phyloP scores from a whole-genome alignment of 352 stramenopile species.

The Phytophthora ramorum region DNA sequence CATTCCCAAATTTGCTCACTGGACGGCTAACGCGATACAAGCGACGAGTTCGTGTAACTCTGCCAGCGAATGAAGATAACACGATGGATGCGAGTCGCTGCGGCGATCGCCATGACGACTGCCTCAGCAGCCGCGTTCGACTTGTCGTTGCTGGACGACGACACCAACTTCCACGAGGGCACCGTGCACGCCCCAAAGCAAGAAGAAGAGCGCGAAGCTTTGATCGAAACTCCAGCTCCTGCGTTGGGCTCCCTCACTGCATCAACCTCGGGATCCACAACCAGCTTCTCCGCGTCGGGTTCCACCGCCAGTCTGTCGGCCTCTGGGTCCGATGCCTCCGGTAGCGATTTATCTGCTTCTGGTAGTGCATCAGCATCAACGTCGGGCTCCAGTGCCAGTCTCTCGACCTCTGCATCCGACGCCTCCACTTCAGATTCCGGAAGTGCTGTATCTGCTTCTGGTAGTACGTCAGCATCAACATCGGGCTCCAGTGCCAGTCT shows the following conservation, averaged over 20 bases:
- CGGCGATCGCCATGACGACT: slow-evolving; percentile 17
- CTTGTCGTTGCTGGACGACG: slow-evolving; percentile 27
- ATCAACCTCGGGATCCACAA: neutral
- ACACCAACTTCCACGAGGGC: slow-evolving; percentile 12
- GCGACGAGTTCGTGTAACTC: neutral
- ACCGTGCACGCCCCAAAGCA: slow-evolving; percentile 15
- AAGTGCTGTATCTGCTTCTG: neutral
- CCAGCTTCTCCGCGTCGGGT: neutral
- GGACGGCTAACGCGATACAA: slow-evolving; percentile 1
- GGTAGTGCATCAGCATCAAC: neutral
- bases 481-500: neutral
- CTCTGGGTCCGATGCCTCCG: slow-evolving; percentile 4
- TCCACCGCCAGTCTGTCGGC: neutral
- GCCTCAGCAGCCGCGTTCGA: slow-evolving; percentile 16
- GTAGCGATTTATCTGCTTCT: neutral
- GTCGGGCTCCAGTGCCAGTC: neutral
- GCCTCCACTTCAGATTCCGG: neutral
- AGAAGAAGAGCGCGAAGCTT: slow-evolving; percentile 22
- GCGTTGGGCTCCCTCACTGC: neutral
- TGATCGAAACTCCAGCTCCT: slow-evolving; percentile 3
- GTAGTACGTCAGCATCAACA: neutral
- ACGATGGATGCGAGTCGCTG: slow-evolving; percentile 17
- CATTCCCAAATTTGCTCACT: slow-evolving; percentile 21
- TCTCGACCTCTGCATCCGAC: slow-evolving; percentile 3
- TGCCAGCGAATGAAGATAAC: slow-evolving; percentile 20